These are phyloP conservation scores for Cladochytrium tenue DNA, from an alignment of 371 early-diverging fungal genomes.

Conservation along the genomic window DNA sequence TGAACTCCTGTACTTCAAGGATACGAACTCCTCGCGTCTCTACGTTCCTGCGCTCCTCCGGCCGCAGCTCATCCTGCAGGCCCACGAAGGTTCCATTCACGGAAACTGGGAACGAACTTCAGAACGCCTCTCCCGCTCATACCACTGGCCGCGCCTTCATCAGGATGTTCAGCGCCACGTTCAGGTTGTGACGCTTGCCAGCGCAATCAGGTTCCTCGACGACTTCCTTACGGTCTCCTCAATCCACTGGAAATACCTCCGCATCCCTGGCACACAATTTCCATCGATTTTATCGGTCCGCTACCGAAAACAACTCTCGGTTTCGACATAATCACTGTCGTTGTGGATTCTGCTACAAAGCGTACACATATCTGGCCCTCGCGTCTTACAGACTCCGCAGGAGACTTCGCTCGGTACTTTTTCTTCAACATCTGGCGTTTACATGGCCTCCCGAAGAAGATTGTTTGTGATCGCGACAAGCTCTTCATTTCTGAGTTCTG, in stretches of 20 bases:
- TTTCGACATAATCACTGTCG: conserved; percentile 13
- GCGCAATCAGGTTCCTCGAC: conserved; percentile 6
- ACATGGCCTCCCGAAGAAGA: conserved; percentile 16
- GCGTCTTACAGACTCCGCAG: neutral
- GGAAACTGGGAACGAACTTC: conserved; percentile 14
- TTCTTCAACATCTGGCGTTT: conserved; percentile 1
- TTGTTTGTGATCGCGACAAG: conserved; percentile 16
- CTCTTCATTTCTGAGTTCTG: conserved; percentile 26
- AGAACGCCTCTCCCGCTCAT: conserved; percentile 14
- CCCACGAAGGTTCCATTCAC: conserved; percentile 13
- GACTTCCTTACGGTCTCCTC: conserved; percentile 17
- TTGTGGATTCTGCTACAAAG: conserved; percentile 18
- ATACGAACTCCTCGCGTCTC: conserved; percentile 2
- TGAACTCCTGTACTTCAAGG: conserved; percentile 13
- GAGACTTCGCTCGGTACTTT: conserved; percentile 9
- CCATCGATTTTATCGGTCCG: conserved; percentile 26
- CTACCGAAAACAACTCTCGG: conserved; percentile 11
- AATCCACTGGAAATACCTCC: conserved; percentile 16
- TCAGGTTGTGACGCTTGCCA: conserved; percentile 21
- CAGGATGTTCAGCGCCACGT: conserved; percentile 16
- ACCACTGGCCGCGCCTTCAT: conserved; percentile 22
- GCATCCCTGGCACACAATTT: conserved; percentile 16
- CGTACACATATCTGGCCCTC: neutral
- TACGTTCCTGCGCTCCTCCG: conserved; percentile 11
- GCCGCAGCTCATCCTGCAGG: neutral